These are phyloP conservation scores for Colletotrichum sansevieriae DNA, from an alignment of 2,329 filamentous ascomycete species.

Conservation along the genomic window DNA sequence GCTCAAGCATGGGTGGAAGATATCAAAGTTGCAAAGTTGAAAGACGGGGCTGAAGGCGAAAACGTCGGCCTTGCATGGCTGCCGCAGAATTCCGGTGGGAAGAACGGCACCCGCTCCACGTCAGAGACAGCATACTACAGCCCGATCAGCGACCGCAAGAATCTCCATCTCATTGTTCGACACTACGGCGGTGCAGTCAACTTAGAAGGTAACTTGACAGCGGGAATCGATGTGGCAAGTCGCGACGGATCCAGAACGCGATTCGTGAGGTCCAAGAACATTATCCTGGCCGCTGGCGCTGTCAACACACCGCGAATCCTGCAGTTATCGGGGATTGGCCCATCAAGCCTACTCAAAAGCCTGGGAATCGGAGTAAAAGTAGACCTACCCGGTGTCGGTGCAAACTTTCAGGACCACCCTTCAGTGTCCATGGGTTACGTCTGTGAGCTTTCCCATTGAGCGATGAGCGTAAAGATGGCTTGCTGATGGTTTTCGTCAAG, in stretches of 20 bases:
- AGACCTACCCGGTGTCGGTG: conserved; percentile 62
- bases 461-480: neutral
- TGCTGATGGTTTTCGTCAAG: neutral
- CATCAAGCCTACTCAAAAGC: conserved; percentile 50
- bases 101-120: conserved; percentile 42
- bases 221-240: conserved; percentile 47
- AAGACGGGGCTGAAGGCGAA: conserved; percentile 44
- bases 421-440: conserved; percentile 51
- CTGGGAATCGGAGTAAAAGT: conserved; percentile 64
- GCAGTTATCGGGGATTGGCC: conserved; percentile 69
- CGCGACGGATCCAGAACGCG: conserved; percentile 35
- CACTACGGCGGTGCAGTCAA: conserved; percentile 44
- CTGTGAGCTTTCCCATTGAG: conserved; percentile 38
- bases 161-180: conserved; percentile 43
- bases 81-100: conserved; percentile 43
- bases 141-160: conserved; percentile 40
- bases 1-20: conserved; percentile 42
- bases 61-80: conserved; percentile 46
- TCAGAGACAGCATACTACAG: conserved; percentile 45
- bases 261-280: conserved; percentile 43
- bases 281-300: conserved; percentile 56
- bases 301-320: conserved; percentile 70
- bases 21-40: conserved; percentile 33
- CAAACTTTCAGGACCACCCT: conserved; percentile 55
- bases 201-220: conserved; percentile 52